A percentile compares a stretch with the other conserved stretches of the same genome.
These are phyloP conservation scores for Mycosphaerella arachidis DNA, from an alignment of 2,329 filamentous ascomycete species.

Conservation along the genomic window DNA sequence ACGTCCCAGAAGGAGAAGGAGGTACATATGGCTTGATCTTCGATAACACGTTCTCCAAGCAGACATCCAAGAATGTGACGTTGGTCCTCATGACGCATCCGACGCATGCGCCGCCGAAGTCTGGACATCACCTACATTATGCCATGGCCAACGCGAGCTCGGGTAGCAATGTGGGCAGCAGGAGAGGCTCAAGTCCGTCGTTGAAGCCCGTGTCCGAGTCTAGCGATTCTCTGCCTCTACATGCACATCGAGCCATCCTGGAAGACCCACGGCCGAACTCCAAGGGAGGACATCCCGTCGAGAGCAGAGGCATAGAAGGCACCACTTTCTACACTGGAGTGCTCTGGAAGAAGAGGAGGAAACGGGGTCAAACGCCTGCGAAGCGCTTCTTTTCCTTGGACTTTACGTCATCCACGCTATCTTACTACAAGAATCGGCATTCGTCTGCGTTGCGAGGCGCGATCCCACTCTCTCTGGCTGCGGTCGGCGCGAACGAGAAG, in stretches of 20 bases:
- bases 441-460: slow-evolving; percentile 88
- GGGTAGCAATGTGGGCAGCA: slow-evolving; percentile 34
- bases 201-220: slow-evolving; percentile 44
- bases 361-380: slow-evolving; percentile 90
- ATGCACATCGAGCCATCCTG: slow-evolving; percentile 29
- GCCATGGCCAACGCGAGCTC: slow-evolving; percentile 51
- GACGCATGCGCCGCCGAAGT: slow-evolving; percentile 71
- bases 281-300: slow-evolving; percentile 29
- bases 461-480: slow-evolving; percentile 85
- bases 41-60: slow-evolving; percentile 98
- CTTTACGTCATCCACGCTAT: slow-evolving; percentile 87
- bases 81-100: slow-evolving; percentile 94
- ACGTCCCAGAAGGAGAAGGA: slow-evolving; percentile 67
- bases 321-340: slow-evolving; percentile 73
- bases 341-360: slow-evolving; percentile 83
- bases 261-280: slow-evolving; percentile 41
- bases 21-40: slow-evolving; percentile 97
- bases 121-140: slow-evolving; percentile 63
- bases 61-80: slow-evolving; percentile 87
- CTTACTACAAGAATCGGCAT: slow-evolving; percentile 92
- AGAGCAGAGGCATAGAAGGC: slow-evolving; percentile 29
- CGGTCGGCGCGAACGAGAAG: slow-evolving; percentile 82
- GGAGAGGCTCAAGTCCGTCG: slow-evolving; percentile 36
- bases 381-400: slow-evolving; percentile 93
- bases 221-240: slow-evolving; percentile 47